Conservation (phyloP, 176 grass and related monocot genomes). For the Triticum aestivum region IWGSC_CS_RefSeq_v2.1 NC_057807.1:714092388-714092887, state of each 20-base stretch:
- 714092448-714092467: neutral
- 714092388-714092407: neutral
- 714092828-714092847: too few relatives aligned
- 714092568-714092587: conserved; percentile 9
- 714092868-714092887: too few relatives aligned
- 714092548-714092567: neutral
- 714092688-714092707: neutral
- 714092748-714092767: too few relatives aligned
- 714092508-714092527: neutral
- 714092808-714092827: too few relatives aligned
- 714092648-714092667: neutral
- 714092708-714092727: neutral
- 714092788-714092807: too few relatives aligned
- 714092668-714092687: neutral
- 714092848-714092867: too few relatives aligned
- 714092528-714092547: neutral
- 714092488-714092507: neutral
- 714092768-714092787: too few relatives aligned
- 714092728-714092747: too few relatives aligned
- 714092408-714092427: neutral
- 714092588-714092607: conserved; percentile 9
- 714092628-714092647: neutral
- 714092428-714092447: neutral
- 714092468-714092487: too few relatives aligned
- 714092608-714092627: neutral